Conservation (phyloP, 2,329 filamentous ascomycete species). For the Hortaea werneckii region DNA sequence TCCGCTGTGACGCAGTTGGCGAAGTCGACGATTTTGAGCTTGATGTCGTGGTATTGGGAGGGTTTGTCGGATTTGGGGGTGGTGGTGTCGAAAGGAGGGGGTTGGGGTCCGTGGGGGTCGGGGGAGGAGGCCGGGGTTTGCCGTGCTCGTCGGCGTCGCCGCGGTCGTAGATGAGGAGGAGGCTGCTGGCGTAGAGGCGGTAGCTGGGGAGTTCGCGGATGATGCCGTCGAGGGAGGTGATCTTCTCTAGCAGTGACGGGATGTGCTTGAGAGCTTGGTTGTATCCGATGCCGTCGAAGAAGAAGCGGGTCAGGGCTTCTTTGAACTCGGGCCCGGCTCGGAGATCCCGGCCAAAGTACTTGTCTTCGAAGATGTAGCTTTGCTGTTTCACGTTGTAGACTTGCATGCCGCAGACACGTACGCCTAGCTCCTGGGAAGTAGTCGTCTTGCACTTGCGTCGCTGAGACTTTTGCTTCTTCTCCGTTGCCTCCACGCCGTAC, state of each 20-base stretch:
- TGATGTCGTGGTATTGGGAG: slow-evolving; percentile 42
- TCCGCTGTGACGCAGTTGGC: slow-evolving; percentile 92
- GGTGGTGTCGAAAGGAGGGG: slow-evolving; percentile 8
- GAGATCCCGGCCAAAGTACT: slow-evolving; percentile 86
- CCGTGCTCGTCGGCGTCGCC: slow-evolving; percentile 47
- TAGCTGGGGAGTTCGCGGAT: slow-evolving; percentile 72
- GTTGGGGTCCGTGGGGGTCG: neutral
- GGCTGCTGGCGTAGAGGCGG: slow-evolving; percentile 87
- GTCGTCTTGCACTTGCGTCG: slow-evolving; percentile 85
- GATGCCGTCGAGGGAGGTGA: slow-evolving; percentile 73
- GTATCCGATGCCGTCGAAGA: slow-evolving; percentile 80
- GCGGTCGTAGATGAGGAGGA: slow-evolving; percentile 95
- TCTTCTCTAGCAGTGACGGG: slow-evolving; percentile 73
- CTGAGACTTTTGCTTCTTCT: slow-evolving; percentile 90
- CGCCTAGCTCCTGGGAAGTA: slow-evolving; percentile 82
- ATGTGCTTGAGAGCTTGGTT: slow-evolving; percentile 77
- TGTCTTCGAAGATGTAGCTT: slow-evolving; percentile 91
- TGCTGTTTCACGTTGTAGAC: slow-evolving; percentile 83
- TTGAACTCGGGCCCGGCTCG: slow-evolving; percentile 85
- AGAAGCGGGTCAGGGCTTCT: slow-evolving; percentile 73
- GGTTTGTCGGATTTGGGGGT: neutral
- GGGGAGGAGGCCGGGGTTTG: slow-evolving; percentile 21
- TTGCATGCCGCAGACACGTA: slow-evolving; percentile 89
- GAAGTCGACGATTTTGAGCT: slow-evolving; percentile 97
- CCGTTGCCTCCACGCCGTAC: slow-evolving; percentile 82